Base-by-base conservation (phyloP, 2,329 filamentous ascomycete genomes). In the Aureobasidium sp. region DNA sequence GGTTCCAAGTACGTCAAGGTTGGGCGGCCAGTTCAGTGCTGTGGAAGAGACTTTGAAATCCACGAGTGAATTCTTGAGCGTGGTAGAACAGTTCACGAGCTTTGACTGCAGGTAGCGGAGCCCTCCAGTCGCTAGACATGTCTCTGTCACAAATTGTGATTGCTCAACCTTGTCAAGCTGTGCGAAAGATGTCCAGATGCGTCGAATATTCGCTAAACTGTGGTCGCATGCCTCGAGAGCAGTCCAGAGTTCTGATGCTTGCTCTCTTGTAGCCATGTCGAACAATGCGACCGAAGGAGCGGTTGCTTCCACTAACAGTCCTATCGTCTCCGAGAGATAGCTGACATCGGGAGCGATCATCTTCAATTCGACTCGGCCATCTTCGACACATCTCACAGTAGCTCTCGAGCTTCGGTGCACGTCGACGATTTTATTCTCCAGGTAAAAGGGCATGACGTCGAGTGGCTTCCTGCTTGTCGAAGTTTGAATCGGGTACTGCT, bases 171-270 rank as follows among this genome's bases (percentile, higher is more conserved):
- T 20, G 24, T 46, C 34, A 9, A 59, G 36, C 9, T 41, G 32
- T 4, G 36, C 44, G 36, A 39, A 59, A 12, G 34, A 47, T 4
- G n/a, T 17, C 41, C 43, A 39, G 24, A 59, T 50, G 10, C 34
- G 41, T 29, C 44, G 56, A 27, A 59, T n/a, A 20, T 50, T 48
- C 7, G 10, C 7, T 5, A 48, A 10, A 4, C 41, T 50, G 13
- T n/a, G 46, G n/a, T 59, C 56, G 43, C 56, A 59, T 50, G 56
- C 56, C 36, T 59, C 34, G 56, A 59, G 56, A 12, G 34, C 56
- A n/a, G 29, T 41, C 46, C 43, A 59, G 9, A 59, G 44, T 44
- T 59, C 26, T n/a, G 41, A 47, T 9, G 44, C 44, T 41, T 59
- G 44, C 17, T 39, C 56, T 15, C 43, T 36, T 2, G 56, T 59